These are phyloP conservation scores for Cryptococcus sp. DNA, from an alignment of 1,284 basidiomycete genomes.

Conservation along the genomic window DNA sequence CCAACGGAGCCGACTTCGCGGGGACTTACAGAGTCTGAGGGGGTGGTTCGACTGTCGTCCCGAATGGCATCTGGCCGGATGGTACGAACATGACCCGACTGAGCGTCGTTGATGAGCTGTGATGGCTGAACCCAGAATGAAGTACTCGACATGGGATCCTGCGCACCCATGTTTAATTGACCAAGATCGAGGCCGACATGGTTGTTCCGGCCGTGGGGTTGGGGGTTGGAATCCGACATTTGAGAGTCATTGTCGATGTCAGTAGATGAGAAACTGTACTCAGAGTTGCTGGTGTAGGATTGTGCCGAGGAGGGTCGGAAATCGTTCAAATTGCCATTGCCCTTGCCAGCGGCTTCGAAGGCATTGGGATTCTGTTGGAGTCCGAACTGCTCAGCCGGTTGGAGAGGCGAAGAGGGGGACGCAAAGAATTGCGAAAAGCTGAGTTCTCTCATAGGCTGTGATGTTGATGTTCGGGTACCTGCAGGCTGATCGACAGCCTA, in stretches of 20 bases:
- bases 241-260: constrained; percentile 24
- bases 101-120: too few relatives aligned
- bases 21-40: not conserved
- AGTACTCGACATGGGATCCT: not conserved
- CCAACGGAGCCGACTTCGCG: not conserved
- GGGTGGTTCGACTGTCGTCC: not conserved
- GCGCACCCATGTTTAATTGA: constrained; percentile 3
- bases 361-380: too few relatives aligned
- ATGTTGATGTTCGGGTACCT: too few relatives aligned
- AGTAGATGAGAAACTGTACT: constrained; percentile 26
- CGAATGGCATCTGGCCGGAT: not conserved
- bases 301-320: not conserved
- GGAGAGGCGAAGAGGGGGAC: too few relatives aligned
- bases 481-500: too few relatives aligned
- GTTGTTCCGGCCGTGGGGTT: not conserved
- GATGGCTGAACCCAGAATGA: too few relatives aligned
- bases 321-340: not conserved
- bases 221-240: not conserved
- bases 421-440: too few relatives aligned
- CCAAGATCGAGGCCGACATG: constrained; percentile 12
- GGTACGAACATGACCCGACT: too few relatives aligned
- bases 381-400: too few relatives aligned
- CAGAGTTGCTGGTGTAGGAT: constrained; percentile 12
- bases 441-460: too few relatives aligned
- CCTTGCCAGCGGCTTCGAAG: too few relatives aligned